phyloP scores from a whole-genome alignment of 1,284 basidiomycete genomes.

The Sanghuangporus baumii region DNA sequence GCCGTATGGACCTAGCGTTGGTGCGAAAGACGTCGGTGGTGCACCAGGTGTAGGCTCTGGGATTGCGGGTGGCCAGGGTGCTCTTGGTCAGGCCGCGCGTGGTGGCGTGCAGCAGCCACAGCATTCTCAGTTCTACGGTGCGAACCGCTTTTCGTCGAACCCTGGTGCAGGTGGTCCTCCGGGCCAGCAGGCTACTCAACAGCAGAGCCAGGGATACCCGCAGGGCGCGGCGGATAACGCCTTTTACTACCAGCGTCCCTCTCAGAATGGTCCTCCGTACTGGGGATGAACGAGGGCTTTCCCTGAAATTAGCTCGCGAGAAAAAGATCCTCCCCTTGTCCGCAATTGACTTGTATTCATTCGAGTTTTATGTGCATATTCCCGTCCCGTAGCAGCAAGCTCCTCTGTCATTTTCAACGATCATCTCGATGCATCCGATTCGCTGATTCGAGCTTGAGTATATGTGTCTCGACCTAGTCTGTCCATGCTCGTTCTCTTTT shows the following conservation, averaged over 20 bases:
- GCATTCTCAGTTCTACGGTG: slow-evolving; percentile 49
- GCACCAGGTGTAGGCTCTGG: slow-evolving; percentile 30
- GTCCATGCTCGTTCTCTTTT: slow-evolving; percentile 1
- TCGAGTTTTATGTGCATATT: neutral
- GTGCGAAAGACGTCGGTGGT: slow-evolving; percentile 52
- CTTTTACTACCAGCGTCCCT: slow-evolving; percentile 55
- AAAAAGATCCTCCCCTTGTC: slow-evolving; percentile 11
- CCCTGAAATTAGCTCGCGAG: slow-evolving; percentile 15
- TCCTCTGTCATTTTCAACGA: neutral
- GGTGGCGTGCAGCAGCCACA: slow-evolving; percentile 26
- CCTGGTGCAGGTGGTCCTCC: slow-evolving; percentile 37
- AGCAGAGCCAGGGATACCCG: slow-evolving; percentile 62
- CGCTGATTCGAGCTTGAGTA: slow-evolving; percentile 1
- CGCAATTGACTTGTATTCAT: neutral
- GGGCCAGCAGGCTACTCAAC: slow-evolving; percentile 42
- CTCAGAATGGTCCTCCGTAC: slow-evolving; percentile 4
- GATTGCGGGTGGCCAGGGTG: slow-evolving; percentile 36
- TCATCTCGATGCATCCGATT: neutral
- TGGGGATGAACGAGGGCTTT: neutral
- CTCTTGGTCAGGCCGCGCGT: slow-evolving; percentile 22
- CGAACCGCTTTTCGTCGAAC: slow-evolving; percentile 51
- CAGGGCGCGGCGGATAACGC: slow-evolving; percentile 54
- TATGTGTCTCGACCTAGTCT: neutral
- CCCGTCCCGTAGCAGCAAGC: neutral
- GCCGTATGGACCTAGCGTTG: slow-evolving; percentile 43